Percentiles rank a stretch among this genome's conserved stretches.
These are phyloP conservation scores for Globisporangium perplexum DNA, from an alignment of 352 stramenopile genomes.

Conservation along the genomic window DNA sequence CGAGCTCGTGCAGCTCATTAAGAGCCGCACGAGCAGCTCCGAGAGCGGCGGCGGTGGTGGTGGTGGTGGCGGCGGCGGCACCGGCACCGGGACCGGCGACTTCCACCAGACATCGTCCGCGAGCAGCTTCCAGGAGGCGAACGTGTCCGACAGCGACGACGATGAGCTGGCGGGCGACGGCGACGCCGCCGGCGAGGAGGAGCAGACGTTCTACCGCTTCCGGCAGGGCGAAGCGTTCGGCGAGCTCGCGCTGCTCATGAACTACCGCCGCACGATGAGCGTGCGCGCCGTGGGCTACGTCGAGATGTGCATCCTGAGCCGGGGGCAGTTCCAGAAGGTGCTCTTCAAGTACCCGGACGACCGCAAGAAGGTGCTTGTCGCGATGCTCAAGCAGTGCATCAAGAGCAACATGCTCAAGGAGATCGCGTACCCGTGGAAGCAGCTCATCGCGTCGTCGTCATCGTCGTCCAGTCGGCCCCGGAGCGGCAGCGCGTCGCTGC, in stretches of 20 bases:
- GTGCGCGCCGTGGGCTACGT: conserved; percentile 30
- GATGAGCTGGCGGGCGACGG: background rate
- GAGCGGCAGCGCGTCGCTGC: background rate
- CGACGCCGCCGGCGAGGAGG: background rate
- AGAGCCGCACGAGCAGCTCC: background rate
- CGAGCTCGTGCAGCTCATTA: conserved; percentile 22
- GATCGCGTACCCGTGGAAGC: conserved; percentile 17
- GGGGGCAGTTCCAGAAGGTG: conserved; percentile 21
- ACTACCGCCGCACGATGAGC: conserved; percentile 32
- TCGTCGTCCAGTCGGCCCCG: background rate
- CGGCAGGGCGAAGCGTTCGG: conserved; percentile 29
- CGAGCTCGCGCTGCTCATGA: conserved; percentile 41
- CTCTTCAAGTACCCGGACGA: conserved; percentile 23
- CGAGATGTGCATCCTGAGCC: conserved; percentile 34
- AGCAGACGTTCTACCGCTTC: conserved; percentile 4
- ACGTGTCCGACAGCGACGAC: conserved; percentile 5
- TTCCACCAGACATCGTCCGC: background rate
- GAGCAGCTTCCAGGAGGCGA: conserved; percentile 5
- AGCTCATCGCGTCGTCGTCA: conserved; percentile 2
- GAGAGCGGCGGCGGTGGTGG: conserved; percentile 7
- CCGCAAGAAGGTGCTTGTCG: conserved; percentile 16
- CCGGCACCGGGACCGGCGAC: conserved; percentile 15
- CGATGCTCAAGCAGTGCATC: conserved; percentile 21
- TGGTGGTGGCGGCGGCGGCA: no score
- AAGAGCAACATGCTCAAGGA: conserved; percentile 15